Evolutionary conservation across 2,329 filamentous ascomycete genomes (phyloP).

Genomic region (Septoria petroselini): DNA sequence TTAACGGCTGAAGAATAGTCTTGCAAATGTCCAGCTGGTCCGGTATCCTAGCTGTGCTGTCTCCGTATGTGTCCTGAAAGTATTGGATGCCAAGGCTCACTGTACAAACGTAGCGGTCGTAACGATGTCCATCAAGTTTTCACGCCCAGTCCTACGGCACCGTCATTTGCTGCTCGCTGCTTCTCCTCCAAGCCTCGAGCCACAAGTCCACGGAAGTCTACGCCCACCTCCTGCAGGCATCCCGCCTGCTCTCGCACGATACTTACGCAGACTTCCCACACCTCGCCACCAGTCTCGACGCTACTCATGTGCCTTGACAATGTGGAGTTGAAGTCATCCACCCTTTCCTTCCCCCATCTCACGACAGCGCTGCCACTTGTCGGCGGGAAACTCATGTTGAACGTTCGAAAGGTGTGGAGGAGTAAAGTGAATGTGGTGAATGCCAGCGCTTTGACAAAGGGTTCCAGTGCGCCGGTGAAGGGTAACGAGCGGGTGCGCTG

Average conservation of each 20-base stretch:
- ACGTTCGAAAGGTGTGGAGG: slow-evolving; percentile 71
- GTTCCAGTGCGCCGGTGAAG: slow-evolving; percentile 87
- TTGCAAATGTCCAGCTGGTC: not conserved
- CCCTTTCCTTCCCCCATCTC: slow-evolving; percentile 95
- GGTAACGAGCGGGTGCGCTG: slow-evolving; percentile 85
- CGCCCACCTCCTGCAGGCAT: slow-evolving; percentile 76
- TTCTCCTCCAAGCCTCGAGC: slow-evolving; percentile 51
- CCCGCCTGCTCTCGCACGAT: slow-evolving; percentile 75
- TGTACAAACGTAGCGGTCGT: not conserved
- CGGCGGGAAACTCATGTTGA: slow-evolving; percentile 63
- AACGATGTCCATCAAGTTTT: slow-evolving; percentile 10
- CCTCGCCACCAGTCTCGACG: slow-evolving; percentile 69
- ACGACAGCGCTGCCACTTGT: slow-evolving; percentile 87
- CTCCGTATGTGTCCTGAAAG: not conserved
- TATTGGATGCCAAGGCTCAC: no score
- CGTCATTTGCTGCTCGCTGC: not conserved
- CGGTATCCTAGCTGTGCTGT: not conserved
- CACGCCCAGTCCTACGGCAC: slow-evolving; percentile 19
- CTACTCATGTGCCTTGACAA: slow-evolving; percentile 82
- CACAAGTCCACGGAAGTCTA: slow-evolving; percentile 84
- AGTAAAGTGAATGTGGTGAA: slow-evolving; percentile 96
- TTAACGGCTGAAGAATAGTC: no score
- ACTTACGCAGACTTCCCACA: slow-evolving; percentile 81
- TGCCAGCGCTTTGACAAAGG: slow-evolving; percentile 92
- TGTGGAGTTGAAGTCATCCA: slow-evolving; percentile 84